These are phyloP conservation scores for Aspergillus cavernicola DNA, from an alignment of 495 filamentous ascomycete species.

Conservation along the genomic window DNA sequence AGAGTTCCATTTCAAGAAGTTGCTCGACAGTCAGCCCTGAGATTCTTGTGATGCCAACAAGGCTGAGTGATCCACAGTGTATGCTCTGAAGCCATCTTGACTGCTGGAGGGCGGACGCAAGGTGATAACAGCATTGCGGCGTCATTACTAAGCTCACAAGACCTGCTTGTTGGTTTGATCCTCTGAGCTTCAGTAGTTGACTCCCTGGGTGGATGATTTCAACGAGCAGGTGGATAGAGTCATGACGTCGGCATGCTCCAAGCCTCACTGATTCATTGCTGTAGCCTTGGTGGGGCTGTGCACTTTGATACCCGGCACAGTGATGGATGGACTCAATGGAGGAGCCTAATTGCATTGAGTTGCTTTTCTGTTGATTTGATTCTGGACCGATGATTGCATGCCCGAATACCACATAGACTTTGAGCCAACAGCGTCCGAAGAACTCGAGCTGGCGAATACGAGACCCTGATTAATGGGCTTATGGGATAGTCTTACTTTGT, in stretches of 20 bases:
- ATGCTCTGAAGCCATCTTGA: too few species aligned
- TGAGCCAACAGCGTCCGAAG: not conserved
- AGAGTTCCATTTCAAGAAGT: not conserved
- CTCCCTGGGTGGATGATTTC: too few species aligned
- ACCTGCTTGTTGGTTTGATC: too few species aligned
- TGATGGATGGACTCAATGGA: too few species aligned
- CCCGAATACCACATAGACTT: not conserved
- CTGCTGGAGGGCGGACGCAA: too few species aligned
- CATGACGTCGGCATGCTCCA: not conserved
- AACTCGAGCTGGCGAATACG: not conserved
- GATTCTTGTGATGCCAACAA: not conserved
- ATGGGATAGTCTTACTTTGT: not conserved
- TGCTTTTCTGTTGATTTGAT: too few species aligned
- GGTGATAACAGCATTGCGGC: too few species aligned
- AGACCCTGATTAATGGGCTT: not conserved
- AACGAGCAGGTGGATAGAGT: too few species aligned
- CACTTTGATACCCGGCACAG: not conserved
- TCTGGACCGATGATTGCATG: not conserved
- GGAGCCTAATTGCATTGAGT: not conserved
- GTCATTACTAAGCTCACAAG: too few species aligned
- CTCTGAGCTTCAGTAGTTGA: too few species aligned
- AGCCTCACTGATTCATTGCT: not conserved
- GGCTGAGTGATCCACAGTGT: conserved; percentile 5
- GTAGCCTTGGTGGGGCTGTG: not conserved
- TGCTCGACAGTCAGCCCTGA: not conserved